Percentiles rank a stretch among this genome's conserved stretches.
Conservation (phyloP, 225 moss, liverwort and hornwort genomes). For the Pleurozium schreberi region DNA sequence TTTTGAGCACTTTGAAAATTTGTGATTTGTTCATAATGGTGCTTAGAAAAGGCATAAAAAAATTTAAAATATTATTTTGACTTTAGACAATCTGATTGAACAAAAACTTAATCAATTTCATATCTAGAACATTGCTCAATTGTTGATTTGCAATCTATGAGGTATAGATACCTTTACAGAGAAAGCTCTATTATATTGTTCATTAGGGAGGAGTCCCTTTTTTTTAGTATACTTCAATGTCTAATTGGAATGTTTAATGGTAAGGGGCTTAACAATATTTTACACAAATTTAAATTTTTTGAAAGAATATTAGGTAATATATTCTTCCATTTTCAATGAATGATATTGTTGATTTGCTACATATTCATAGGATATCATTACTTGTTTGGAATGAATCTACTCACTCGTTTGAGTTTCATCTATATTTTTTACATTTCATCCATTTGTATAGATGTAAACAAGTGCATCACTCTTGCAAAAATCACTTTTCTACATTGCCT, state of each 20-base stretch:
- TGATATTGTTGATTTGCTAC: not conserved
- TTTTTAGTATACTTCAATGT: too few species aligned
- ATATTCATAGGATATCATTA: not conserved
- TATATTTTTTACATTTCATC: too few species aligned
- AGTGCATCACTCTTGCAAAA: too few species aligned
- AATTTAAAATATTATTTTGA: not conserved
- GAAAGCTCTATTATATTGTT: not conserved
- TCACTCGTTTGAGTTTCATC: too few species aligned
- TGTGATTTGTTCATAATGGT: not conserved
- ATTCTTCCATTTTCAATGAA: not conserved
- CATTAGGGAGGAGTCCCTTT: not conserved
- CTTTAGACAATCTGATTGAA: not conserved
- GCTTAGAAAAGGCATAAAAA: not conserved
- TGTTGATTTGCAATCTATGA: not conserved
- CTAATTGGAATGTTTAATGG: too few species aligned
- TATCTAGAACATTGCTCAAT: not conserved
- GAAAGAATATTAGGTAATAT: accelerated
- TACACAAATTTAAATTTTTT: not conserved
- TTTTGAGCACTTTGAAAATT: not conserved
- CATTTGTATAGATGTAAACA: too few species aligned
- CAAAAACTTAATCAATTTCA: not conserved
- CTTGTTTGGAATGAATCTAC: too few species aligned
- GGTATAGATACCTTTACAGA: accelerated
- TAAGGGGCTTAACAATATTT: too few species aligned
- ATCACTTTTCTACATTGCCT: too few species aligned